Percentiles rank a stretch among this genome's conserved stretches.
phyloP scores from a whole-genome alignment of 2,329 filamentous ascomycete species.

The Aspergillus sp. region DNA sequence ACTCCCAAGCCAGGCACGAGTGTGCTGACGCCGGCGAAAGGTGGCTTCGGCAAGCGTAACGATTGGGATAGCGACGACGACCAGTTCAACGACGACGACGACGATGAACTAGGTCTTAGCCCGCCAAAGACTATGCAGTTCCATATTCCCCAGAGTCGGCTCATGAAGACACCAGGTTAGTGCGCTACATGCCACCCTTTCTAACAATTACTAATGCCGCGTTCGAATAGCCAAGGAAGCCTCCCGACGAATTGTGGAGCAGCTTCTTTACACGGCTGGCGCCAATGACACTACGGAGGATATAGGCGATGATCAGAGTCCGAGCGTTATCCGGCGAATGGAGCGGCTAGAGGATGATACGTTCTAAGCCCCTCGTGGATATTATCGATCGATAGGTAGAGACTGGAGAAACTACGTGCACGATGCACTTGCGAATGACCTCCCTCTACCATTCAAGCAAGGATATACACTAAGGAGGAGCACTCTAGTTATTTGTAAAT shows the following conservation, averaged over 20 bases:
- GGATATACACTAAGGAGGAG: neutral
- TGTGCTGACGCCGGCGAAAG: conserved; percentile 73
- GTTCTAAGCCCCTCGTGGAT: conserved; percentile 37
- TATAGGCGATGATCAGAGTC: conserved; percentile 46
- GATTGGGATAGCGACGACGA: conserved; percentile 76
- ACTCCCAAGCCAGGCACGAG: conserved; percentile 78
- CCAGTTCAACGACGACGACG: conserved; percentile 62
- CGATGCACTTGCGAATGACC: neutral
- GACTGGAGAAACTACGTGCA: neutral
- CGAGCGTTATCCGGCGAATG: conserved; percentile 50
- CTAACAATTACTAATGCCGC: neutral
- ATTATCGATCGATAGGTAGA: too few species aligned
- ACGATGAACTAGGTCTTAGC: conserved; percentile 71
- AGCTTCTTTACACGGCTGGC: conserved; percentile 52
- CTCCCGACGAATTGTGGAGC: conserved; percentile 54
- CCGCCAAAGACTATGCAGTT: conserved; percentile 76
- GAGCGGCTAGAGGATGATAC: conserved; percentile 52
- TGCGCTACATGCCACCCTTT: conserved; percentile 27
- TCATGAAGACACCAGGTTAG: conserved; percentile 55
- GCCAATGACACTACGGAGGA: conserved; percentile 45
- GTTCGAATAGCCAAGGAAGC: conserved; percentile 50
- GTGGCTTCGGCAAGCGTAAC: conserved; percentile 43
- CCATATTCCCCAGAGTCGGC: conserved; percentile 54
- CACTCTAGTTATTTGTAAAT: neutral
- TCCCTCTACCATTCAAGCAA: neutral